These are phyloP conservation scores for Exophiala sp. DNA, from an alignment of 2,329 filamentous ascomycete genomes.

Conservation along the genomic window DNA sequence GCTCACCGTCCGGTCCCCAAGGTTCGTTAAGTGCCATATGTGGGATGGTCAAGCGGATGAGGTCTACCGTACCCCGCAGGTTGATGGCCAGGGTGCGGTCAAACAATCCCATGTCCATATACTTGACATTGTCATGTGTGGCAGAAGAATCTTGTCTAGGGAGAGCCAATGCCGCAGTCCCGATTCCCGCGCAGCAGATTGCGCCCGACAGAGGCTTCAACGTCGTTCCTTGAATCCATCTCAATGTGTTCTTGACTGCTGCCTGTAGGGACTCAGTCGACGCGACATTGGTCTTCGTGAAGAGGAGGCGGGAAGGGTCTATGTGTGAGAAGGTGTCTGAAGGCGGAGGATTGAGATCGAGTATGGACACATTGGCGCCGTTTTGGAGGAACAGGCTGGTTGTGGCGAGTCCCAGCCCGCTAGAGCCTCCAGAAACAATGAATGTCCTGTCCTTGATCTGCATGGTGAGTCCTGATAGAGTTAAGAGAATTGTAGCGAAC, in stretches of 20 bases:
- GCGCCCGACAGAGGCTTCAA: slow-evolving; percentile 25
- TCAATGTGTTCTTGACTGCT: slow-evolving; percentile 24
- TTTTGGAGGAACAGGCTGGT: slow-evolving; percentile 21
- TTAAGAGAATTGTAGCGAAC: neutral
- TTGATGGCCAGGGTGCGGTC: slow-evolving; percentile 48
- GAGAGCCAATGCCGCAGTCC: slow-evolving; percentile 23
- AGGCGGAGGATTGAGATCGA: slow-evolving; percentile 29
- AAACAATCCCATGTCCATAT: slow-evolving; percentile 53
- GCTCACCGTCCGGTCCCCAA: slow-evolving; percentile 25
- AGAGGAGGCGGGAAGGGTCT: slow-evolving; percentile 27
- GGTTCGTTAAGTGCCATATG: slow-evolving; percentile 25
- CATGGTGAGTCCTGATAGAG: slow-evolving; percentile 14
- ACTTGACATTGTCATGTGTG: slow-evolving; percentile 20
- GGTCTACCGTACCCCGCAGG: slow-evolving; percentile 29
- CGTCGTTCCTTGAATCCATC: slow-evolving; percentile 24
- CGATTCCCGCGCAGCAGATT: slow-evolving; percentile 27
- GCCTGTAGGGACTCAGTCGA: slow-evolving; percentile 25
- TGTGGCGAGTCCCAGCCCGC: slow-evolving; percentile 29
- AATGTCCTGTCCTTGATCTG: slow-evolving; percentile 28
- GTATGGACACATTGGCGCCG: slow-evolving; percentile 28
- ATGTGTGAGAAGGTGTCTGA: slow-evolving; percentile 7
- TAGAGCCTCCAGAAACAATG: slow-evolving; percentile 22
- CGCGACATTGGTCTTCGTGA: slow-evolving; percentile 29
- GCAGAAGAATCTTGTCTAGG: slow-evolving; percentile 22
- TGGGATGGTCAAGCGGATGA: slow-evolving; percentile 28